Conservation (phyloP, 805 yeast genomes). For the Nakazawaea populi region DNA sequence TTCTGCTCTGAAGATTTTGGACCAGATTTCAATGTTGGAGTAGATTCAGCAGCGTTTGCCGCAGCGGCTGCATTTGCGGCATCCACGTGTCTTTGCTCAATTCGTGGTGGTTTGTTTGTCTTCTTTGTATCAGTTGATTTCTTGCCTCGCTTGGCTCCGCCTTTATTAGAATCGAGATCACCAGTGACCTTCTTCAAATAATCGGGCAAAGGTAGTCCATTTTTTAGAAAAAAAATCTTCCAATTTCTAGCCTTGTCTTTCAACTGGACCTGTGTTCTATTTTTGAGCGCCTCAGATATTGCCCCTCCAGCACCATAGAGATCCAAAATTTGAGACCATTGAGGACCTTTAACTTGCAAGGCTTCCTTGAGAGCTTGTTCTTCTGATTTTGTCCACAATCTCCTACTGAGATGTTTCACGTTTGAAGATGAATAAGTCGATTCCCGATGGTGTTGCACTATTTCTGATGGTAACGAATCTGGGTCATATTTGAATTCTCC, state of each 20-base stretch:
- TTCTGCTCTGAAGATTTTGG: too few relatives aligned
- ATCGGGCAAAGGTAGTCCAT: constrained; percentile 71
- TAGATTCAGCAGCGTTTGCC: not conserved
- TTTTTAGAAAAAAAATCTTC: constrained; percentile 80
- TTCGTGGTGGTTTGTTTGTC: constrained; percentile 6
- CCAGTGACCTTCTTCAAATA: constrained; percentile 86
- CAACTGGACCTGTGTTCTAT: constrained; percentile 84
- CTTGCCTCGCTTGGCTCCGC: not conserved
- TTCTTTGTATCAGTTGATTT: not conserved
- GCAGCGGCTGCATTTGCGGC: constrained; percentile 5
- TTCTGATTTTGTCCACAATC: constrained; percentile 86
- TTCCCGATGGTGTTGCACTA: constrained; percentile 10
- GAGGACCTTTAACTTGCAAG: constrained; percentile 78
- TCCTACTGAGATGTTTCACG: constrained; percentile 28
- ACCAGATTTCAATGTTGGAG: not conserved
- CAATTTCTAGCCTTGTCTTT: constrained; percentile 96
- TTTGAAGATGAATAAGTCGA: constrained; percentile 8
- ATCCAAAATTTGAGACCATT: constrained; percentile 88
- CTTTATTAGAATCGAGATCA: constrained; percentile 40
- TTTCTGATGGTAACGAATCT: constrained; percentile 11
- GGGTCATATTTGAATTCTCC: constrained; percentile 7
- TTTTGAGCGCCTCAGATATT: constrained; percentile 74
- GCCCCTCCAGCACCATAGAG: constrained; percentile 94
- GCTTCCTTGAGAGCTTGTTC: constrained; percentile 82
- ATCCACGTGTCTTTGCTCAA: constrained; percentile 9